A percentile compares a stretch with the other conserved stretches of the same genome.
phyloP scores from a whole-genome alignment of 768 basidiomycete species.

The Termitomyces sp. region DNA sequence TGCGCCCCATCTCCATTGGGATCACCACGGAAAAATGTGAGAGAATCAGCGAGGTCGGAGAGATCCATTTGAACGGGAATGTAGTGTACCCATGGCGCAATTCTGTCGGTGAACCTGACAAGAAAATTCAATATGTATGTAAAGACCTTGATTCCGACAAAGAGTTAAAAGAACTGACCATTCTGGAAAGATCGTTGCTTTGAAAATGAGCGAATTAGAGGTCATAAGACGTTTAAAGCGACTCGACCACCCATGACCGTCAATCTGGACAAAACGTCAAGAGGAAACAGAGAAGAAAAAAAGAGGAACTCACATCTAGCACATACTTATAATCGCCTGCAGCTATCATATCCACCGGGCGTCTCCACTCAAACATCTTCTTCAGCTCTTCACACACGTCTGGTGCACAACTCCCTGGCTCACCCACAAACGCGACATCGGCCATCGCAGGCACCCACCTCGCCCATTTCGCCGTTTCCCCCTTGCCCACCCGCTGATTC shows the following conservation, averaged over 20 bases:
- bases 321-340: conserved; percentile 57
- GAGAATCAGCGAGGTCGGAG: not conserved
- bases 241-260: conserved; percentile 59
- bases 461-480: conserved; percentile 22
- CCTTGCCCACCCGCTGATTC: conserved; percentile 27
- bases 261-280: conserved; percentile 27
- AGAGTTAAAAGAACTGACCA: conserved; percentile 34
- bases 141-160: not conserved
- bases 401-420: conserved; percentile 12
- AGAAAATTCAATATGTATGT: not conserved
- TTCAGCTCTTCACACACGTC: conserved; percentile 38
- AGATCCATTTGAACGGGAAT: conserved; percentile 56
- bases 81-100: conserved; percentile 68
- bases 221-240: conserved; percentile 60
- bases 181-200: conserved; percentile 61
- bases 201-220: conserved; percentile 55
- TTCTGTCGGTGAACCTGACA: conserved; percentile 43
- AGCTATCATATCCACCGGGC: conserved; percentile 29
- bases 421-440: conserved; percentile 48
- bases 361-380: conserved; percentile 42
- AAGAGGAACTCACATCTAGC: conserved; percentile 40
- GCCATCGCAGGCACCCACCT: conserved; percentile 41
- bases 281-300: too few species aligned
- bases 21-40: not conserved
- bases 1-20: not conserved